These are phyloP conservation scores for Evernia prunastri DNA, from an alignment of 495 filamentous ascomycete genomes.

Conservation along the genomic window DNA sequence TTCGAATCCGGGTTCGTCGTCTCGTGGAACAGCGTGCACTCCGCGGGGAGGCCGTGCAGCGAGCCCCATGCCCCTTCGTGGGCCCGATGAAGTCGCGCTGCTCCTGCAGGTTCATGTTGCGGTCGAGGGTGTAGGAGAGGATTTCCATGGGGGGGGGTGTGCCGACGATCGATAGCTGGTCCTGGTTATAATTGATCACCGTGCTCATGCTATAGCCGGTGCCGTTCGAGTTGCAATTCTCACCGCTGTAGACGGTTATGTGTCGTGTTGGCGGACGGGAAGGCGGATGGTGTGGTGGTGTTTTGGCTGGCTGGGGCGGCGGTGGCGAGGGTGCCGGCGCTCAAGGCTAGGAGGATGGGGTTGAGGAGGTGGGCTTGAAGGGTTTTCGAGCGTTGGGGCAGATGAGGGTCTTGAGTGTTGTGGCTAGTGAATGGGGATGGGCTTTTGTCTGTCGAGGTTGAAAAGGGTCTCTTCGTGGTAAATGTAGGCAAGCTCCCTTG, in stretches of 20 bases:
- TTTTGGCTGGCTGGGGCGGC: no score
- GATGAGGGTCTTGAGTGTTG: background rate
- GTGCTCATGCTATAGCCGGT: background rate
- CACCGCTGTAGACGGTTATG: background rate
- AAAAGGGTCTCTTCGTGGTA: background rate
- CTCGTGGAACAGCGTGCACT: background rate
- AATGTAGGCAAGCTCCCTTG: background rate
- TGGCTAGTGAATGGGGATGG: no score
- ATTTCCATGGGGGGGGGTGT: background rate
- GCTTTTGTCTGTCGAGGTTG: background rate
- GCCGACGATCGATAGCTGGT: no score
- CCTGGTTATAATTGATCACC: background rate
- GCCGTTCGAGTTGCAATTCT: background rate
- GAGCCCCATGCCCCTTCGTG: background rate
- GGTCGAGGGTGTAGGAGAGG: background rate
- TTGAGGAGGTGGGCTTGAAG: background rate
- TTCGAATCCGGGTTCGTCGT: background rate
- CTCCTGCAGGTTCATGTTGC: background rate
- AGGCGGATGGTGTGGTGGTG: no score
- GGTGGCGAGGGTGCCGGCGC: background rate
- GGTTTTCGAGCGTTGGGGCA: no score
- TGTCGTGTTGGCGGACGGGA: background rate
- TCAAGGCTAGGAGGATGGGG: background rate
- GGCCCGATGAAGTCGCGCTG: background rate
- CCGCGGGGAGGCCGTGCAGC: background rate